These are phyloP conservation scores for Lipomyces mesembrius DNA, from an alignment of 805 yeast species.

Conservation along the genomic window DNA sequence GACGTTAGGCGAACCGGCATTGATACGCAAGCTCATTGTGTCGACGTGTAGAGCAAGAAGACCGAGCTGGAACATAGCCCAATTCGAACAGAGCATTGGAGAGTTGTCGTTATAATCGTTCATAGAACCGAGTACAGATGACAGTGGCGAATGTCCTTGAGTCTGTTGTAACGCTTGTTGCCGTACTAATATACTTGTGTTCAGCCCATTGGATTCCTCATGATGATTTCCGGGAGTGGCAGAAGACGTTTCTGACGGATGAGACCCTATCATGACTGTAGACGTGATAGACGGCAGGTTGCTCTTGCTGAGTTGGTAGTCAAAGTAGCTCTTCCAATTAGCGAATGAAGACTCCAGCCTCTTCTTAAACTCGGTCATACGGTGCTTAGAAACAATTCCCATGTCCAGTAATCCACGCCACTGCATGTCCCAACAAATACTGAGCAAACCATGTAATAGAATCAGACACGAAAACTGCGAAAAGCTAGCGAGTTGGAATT, in stretches of 20 bases:
- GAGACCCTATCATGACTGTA: conserved; percentile 24
- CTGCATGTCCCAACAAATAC: conserved; percentile 47
- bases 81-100: conserved; percentile 40
- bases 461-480: conserved; percentile 50
- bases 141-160: neutral
- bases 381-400: conserved; percentile 47
- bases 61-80: conserved; percentile 42
- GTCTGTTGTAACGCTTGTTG: neutral
- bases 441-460: conserved; percentile 48
- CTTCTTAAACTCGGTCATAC: conserved; percentile 44
- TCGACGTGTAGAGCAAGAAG: conserved; percentile 41
- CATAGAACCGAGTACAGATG: conserved; percentile 19
- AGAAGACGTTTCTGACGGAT: conserved; percentile 6
- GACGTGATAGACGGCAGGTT: conserved; percentile 34
- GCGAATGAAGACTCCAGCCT: conserved; percentile 46
- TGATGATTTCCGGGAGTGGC: neutral
- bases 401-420: conserved; percentile 46
- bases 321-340: conserved; percentile 49
- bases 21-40: conserved; percentile 39
- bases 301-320: conserved; percentile 44
- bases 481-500: conserved; percentile 25
- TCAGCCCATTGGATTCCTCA: neutral
- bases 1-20: conserved; percentile 40
- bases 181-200: neutral
- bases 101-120: conserved; percentile 39